Evolutionary conservation across 495 filamentous ascomycete genomes (phyloP).

Genomic region (Podospora sp.): DNA sequence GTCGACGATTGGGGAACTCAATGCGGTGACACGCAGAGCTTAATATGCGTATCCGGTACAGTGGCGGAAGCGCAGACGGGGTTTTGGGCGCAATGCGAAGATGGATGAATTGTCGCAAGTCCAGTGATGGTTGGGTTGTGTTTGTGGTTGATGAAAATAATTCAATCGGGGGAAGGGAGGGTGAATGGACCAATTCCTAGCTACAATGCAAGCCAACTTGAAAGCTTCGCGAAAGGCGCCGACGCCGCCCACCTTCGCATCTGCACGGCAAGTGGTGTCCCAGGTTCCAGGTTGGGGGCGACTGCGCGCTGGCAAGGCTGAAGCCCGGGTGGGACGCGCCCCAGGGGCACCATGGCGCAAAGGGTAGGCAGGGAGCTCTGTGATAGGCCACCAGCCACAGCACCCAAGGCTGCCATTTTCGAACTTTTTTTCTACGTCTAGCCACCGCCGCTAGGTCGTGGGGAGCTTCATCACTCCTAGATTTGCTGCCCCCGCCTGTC

Average conservation of each 20-base stretch:
- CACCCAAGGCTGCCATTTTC: slow-evolving; percentile 35
- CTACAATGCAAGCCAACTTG: neutral
- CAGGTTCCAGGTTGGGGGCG: neutral
- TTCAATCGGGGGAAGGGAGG: neutral
- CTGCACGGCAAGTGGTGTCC: neutral
- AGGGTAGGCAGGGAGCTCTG: neutral
- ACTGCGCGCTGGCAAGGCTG: slow-evolving; percentile 29
- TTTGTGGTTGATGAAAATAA: neutral
- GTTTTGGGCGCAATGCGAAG: neutral
- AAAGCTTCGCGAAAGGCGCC: neutral
- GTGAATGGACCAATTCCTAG: neutral
- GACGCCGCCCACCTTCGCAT: neutral
- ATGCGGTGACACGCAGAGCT: neutral
- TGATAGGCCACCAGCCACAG: slow-evolving; percentile 18
- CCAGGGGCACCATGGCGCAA: slow-evolving; percentile 5
- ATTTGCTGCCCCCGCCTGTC: slow-evolving; percentile 21
- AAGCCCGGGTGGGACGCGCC: slow-evolving; percentile 4
- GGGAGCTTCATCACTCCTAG: neutral
- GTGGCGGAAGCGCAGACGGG: neutral
- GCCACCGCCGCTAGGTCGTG: slow-evolving; percentile 9
- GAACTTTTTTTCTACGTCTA: slow-evolving; percentile 40
- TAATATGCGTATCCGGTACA: neutral
- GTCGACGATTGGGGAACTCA: slow-evolving; percentile 11
- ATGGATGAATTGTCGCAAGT: neutral
- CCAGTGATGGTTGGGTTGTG: neutral